Base-by-base conservation (phyloP, 140 eudicot genomes). In the Senecio squalidus region DNA sequence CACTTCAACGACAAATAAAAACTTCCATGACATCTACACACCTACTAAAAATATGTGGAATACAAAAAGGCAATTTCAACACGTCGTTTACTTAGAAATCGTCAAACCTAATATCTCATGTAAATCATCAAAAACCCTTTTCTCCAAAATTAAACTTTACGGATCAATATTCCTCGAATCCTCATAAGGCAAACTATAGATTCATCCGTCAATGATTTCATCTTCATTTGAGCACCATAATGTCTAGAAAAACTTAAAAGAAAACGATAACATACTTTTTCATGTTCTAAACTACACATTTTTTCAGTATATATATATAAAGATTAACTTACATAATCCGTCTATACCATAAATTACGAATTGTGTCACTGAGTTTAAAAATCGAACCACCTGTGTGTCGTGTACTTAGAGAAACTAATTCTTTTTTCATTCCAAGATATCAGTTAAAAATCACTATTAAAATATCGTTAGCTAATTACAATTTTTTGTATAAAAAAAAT, bases 161-260 rank as follows among this genome's bases (percentile, higher is more conserved):
- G 89, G 94, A 58, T 81, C 82, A 16, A 91, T 81, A 2, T 77
- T 59, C 8, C 80, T 78, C 1, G 85, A 86, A 67, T 90, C 95
- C 54, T 86, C 91, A 66, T 81, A 86, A 4, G 98, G 98, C 0
- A 91, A 90, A 43, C 86, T 65, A 31, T 91, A 91, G 86, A 91
- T 75, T 86, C 98, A 13, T 83, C 91, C 98, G 86, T 91, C 98
- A 94, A 91, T 4, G 85, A 81, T 59, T 78, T 91, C 46, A 91
- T 96, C 81, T 86, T 86, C 58, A 76, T 91, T 56, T 86, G 94
- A 2, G 67, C 87, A 6, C 95, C 98, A 55, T 91, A 86, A 20
- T 96, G 92, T 49, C 80, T 81, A 0, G 96, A 94, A 73, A 86
- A 91, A 60, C 85, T 81, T 78, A 83, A 81, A 0, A n/a, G 85